A percentile compares a stretch with the other conserved stretches of the same genome.
phyloP scores from a whole-genome alignment of 495 filamentous ascomycete species.

The Aspergillus coremiiformis region DNA sequence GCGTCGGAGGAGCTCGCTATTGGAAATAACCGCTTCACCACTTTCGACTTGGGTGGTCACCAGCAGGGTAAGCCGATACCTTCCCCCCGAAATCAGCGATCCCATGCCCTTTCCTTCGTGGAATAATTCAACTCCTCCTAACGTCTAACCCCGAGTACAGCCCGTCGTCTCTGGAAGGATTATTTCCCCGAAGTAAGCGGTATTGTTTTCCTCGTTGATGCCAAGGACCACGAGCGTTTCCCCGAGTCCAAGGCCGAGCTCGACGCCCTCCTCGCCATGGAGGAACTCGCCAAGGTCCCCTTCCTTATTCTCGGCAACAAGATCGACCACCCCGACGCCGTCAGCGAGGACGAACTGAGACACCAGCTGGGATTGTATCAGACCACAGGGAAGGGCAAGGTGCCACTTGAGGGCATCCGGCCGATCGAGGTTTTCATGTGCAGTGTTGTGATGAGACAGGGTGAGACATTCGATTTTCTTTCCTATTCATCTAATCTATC shows the following conservation, averaged over 20 bases:
- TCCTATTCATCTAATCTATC: background rate
- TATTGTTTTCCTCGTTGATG: slow-evolving; percentile 96
- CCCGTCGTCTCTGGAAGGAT: slow-evolving; percentile 94
- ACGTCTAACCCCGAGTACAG: slow-evolving; percentile 32
- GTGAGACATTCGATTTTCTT: slow-evolving; percentile 50
- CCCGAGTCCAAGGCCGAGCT: slow-evolving; percentile 92
- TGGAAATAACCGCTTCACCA: slow-evolving; percentile 93
- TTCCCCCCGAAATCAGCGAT: background rate
- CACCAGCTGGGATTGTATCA: slow-evolving; percentile 87
- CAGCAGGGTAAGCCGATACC: slow-evolving; percentile 64
- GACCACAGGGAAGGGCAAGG: slow-evolving; percentile 97
- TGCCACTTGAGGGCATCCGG: slow-evolving; percentile 86
- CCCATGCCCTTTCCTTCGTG: too few relatives aligned
- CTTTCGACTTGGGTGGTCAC: slow-evolving; percentile 95
- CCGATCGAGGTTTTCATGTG: slow-evolving; percentile 99
- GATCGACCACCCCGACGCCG: slow-evolving; percentile 94
- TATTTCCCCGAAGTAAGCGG: slow-evolving; percentile 98
- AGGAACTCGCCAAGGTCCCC: slow-evolving; percentile 86
- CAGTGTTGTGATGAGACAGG: slow-evolving; percentile 95
- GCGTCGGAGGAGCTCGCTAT: slow-evolving; percentile 95
- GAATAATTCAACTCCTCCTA: too few relatives aligned
- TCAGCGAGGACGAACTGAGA: slow-evolving; percentile 89
- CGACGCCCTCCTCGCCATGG: slow-evolving; percentile 88
- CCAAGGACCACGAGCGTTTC: slow-evolving; percentile 91
- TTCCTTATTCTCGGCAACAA: slow-evolving; percentile 97